Conservation (phyloP, 352 stramenopile species). For the Pythium pectinolyticum region DNA sequence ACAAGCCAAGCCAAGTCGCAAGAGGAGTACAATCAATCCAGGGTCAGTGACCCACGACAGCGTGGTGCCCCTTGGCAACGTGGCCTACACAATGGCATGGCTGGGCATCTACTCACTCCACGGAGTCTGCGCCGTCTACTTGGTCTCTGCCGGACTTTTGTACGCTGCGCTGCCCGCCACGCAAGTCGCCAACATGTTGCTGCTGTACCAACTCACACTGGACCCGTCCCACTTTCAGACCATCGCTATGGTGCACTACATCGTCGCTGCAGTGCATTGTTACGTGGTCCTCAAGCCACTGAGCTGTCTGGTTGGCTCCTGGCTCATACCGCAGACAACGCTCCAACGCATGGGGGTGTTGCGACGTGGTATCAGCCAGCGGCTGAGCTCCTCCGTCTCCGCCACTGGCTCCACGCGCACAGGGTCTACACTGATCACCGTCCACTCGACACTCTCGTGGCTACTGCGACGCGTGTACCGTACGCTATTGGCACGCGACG, state of each 20-base stretch:
- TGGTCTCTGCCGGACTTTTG: background rate
- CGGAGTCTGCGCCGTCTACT: background rate
- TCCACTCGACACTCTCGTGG: background rate
- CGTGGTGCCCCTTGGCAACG: background rate
- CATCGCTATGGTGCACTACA: background rate
- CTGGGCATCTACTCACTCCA: constrained; percentile 1
- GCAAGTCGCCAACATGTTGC: background rate
- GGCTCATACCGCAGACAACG: background rate
- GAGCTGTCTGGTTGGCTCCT: background rate
- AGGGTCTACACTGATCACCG: background rate
- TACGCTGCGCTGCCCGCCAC: background rate
- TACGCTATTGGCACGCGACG: background rate
- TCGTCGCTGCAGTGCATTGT: background rate
- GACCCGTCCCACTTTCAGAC: background rate
- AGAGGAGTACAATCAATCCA: too few relatives aligned
- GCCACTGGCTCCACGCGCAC: background rate
- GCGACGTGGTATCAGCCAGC: background rate
- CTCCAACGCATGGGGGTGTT: background rate
- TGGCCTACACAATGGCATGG: background rate
- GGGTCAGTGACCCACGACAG: too few relatives aligned
- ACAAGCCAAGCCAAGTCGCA: too few relatives aligned
- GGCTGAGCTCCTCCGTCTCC: background rate
- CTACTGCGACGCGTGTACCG: background rate
- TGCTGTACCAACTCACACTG: constrained; percentile 14
- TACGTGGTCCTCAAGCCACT: background rate